These are phyloP conservation scores for Triadica sebifera DNA, from an alignment of 345 rosid genomes.

Conservation along the genomic window DNA sequence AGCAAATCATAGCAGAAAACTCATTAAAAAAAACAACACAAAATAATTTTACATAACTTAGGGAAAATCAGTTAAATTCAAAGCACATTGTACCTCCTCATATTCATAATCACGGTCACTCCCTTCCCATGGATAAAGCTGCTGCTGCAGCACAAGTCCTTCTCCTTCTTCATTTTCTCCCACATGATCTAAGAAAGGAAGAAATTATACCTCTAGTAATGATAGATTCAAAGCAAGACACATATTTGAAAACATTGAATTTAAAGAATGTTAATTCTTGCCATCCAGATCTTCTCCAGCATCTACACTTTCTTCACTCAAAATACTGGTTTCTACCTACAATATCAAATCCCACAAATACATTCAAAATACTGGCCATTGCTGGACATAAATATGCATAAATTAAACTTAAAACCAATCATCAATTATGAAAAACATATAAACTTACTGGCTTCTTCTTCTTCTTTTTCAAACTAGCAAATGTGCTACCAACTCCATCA, in stretches of 20 bases:
- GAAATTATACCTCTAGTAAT: neutral
- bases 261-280: conserved; percentile 20
- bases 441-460: conserved; percentile 85
- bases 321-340: conserved; percentile 61
- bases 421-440: neutral
- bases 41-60: neutral
- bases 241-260: neutral
- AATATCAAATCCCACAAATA: conserved; percentile 21
- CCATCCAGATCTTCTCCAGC: conserved; percentile 68
- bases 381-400: neutral
- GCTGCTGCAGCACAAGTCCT: conserved; percentile 31
- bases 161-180: conserved; percentile 46
- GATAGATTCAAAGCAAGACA: neutral
- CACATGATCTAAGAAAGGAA: conserved; percentile 36
- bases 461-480: conserved; percentile 87
- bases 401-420: neutral
- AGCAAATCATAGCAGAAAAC: neutral
- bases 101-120: conserved; percentile 82
- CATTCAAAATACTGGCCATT: conserved; percentile 45
- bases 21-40: neutral
- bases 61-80: neutral
- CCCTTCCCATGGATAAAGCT: conserved; percentile 88
- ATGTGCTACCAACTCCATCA: conserved; percentile 76
- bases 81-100: conserved; percentile 63
- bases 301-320: conserved; percentile 67